Conservation (phyloP, 352 stramenopile genomes). For the Globisporangium sylvaticum region DNA sequence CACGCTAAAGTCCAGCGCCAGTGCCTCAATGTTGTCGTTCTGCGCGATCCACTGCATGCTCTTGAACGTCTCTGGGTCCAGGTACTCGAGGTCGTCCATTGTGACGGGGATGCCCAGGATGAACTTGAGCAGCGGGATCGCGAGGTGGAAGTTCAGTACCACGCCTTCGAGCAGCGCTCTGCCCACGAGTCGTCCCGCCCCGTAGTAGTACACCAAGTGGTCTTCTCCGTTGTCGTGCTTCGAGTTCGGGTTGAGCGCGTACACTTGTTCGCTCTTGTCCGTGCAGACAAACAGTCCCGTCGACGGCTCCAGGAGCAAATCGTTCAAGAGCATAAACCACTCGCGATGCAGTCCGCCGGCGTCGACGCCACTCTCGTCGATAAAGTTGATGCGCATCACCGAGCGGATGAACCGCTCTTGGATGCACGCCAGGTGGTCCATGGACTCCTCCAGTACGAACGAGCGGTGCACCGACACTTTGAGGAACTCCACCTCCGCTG, state of each 20-base stretch:
- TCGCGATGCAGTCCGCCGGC: constrained; percentile 89
- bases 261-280: constrained; percentile 46
- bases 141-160: constrained; percentile 93
- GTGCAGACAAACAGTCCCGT: constrained; percentile 55
- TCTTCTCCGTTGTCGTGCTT: constrained; percentile 49
- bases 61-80: constrained; percentile 55
- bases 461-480: constrained; percentile 62
- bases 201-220: constrained; percentile 68
- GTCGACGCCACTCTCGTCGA: constrained; percentile 83
- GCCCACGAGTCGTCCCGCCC: constrained; percentile 48
- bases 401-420: constrained; percentile 54
- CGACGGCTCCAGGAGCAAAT: constrained; percentile 41
- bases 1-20: constrained; percentile 65
- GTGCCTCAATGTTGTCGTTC: constrained; percentile 45
- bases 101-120: constrained; percentile 93
- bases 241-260: constrained; percentile 68
- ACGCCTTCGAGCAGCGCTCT: constrained; percentile 86
- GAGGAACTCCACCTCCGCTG: constrained; percentile 62
- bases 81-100: constrained; percentile 91
- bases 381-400: constrained; percentile 84
- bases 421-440: constrained; percentile 65
- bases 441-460: constrained; percentile 64
- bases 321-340: constrained; percentile 87
- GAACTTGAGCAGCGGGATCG: constrained; percentile 95
- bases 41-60: constrained; percentile 68